Conservation (phyloP, 768 basidiomycete genomes). For the Lyophyllum shimeji region DNA sequence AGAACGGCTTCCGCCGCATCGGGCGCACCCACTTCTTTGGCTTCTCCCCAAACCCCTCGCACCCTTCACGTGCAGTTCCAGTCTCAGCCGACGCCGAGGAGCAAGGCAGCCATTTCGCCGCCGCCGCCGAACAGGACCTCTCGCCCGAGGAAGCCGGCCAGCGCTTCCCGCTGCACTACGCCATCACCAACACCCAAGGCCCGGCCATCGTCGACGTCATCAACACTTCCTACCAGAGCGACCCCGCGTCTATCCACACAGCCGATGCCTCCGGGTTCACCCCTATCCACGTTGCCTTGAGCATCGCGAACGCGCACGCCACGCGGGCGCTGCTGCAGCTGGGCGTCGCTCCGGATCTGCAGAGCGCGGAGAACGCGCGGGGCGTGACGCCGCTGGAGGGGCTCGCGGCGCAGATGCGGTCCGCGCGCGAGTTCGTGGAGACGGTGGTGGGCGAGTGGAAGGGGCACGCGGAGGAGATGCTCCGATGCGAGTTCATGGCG, state of each 20-base stretch:
- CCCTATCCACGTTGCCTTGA: constrained; percentile 2
- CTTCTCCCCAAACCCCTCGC: constrained; percentile 3
- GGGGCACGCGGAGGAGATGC: constrained; percentile 1
- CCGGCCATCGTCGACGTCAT: background rate
- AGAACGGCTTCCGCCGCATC: constrained; percentile 14
- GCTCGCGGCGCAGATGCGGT: background rate
- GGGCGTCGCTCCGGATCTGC: background rate
- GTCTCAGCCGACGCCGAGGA: constrained; percentile 2
- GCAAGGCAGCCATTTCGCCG: background rate
- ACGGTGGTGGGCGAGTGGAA: constrained; percentile 1
- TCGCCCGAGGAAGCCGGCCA: background rate
- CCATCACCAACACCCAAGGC: background rate
- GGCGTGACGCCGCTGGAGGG: constrained; percentile 2
- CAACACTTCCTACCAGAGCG: background rate
- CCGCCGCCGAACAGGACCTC: background rate
- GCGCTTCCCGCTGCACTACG: constrained; percentile 1
- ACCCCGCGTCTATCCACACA: constrained; percentile 1
- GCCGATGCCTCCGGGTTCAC: background rate
- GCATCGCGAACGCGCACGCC: background rate
- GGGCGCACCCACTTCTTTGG: constrained; percentile 13
- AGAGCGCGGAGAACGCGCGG: background rate
- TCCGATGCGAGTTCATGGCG: constrained; percentile 5
- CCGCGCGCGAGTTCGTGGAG: constrained; percentile 5
- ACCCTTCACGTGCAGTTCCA: constrained; percentile 8
- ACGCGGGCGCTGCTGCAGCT: background rate